These are phyloP conservation scores for Aspergillus sp. DNA, from an alignment of 2,329 filamentous ascomycete genomes.

Conservation along the genomic window DNA sequence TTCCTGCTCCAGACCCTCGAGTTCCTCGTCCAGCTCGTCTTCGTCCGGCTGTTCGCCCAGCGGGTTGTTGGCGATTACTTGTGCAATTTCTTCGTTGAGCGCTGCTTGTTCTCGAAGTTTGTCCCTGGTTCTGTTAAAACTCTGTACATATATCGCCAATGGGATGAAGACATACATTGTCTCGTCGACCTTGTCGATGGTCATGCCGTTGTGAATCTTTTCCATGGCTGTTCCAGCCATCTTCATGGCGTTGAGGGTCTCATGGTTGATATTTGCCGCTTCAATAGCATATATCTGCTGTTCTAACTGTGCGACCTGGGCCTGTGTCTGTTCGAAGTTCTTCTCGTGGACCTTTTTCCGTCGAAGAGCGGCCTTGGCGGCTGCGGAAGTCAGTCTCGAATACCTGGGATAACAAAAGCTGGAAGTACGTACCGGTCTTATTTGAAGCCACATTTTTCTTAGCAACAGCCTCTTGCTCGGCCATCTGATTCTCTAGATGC, in stretches of 20 bases:
- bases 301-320: slow-evolving; percentile 89
- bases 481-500: slow-evolving; percentile 87
- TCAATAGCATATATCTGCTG: slow-evolving; percentile 97
- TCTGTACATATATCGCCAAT: background rate
- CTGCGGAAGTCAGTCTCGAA: slow-evolving; percentile 47
- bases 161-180: slow-evolving; percentile 70
- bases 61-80: slow-evolving; percentile 73
- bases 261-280: slow-evolving; percentile 97
- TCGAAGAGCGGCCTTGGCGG: slow-evolving; percentile 83
- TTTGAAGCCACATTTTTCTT: slow-evolving; percentile 85
- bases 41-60: slow-evolving; percentile 76
- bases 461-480: slow-evolving; percentile 84
- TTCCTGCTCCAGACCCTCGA: slow-evolving; percentile 87
- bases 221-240: slow-evolving; percentile 88
- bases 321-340: slow-evolving; percentile 83
- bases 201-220: slow-evolving; percentile 85
- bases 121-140: slow-evolving; percentile 65
- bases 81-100: slow-evolving; percentile 88
- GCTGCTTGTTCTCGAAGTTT: slow-evolving; percentile 86
- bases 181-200: slow-evolving; percentile 89
- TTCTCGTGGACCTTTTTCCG: slow-evolving; percentile 95
- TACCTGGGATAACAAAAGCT: background rate
- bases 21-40: slow-evolving; percentile 77
- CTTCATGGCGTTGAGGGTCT: slow-evolving; percentile 93
- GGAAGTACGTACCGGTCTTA: slow-evolving; percentile 72